Evolutionary conservation across 1,284 basidiomycete genomes (phyloP).

Genomic region (Trametes polyzona): DNA sequence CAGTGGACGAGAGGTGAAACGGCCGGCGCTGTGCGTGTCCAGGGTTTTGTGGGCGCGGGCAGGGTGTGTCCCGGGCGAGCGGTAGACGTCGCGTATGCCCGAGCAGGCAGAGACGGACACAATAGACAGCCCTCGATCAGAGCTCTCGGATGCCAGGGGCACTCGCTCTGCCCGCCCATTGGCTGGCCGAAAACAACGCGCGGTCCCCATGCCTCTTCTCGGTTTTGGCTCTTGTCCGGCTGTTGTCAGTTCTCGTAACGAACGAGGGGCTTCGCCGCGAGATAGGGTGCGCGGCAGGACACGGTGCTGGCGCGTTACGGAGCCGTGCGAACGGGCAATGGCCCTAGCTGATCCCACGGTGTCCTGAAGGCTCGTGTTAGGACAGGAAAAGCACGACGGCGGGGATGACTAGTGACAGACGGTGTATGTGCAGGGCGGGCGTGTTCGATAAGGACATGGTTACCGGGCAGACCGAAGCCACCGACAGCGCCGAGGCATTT

Average conservation of each 20-base stretch:
- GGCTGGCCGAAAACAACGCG: constrained; percentile 21
- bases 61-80: constrained; percentile 12
- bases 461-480: constrained; percentile 20
- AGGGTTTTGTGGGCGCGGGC: constrained; percentile 16
- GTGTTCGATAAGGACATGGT: constrained; percentile 8
- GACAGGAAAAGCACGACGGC: neutral
- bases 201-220: neutral
- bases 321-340: neutral
- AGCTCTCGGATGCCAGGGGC: constrained; percentile 13
- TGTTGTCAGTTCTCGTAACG: neutral
- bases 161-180: constrained; percentile 6
- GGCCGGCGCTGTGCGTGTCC: neutral
- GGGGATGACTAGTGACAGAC: too few relatives aligned
- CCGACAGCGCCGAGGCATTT: constrained; percentile 17
- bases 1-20: constrained; percentile 17
- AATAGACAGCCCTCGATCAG: constrained; percentile 22
- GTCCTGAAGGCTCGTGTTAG: neutral
- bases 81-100: constrained; percentile 5
- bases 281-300: neutral
- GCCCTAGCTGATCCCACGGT: neutral
- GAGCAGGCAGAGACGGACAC: neutral
- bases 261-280: neutral
- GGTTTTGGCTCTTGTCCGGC: neutral
- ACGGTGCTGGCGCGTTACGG: neutral
- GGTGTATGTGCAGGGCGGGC: neutral